Base-by-base conservation (phyloP, 768 basidiomycete species). In the Boletus reticuloceps region DNA sequence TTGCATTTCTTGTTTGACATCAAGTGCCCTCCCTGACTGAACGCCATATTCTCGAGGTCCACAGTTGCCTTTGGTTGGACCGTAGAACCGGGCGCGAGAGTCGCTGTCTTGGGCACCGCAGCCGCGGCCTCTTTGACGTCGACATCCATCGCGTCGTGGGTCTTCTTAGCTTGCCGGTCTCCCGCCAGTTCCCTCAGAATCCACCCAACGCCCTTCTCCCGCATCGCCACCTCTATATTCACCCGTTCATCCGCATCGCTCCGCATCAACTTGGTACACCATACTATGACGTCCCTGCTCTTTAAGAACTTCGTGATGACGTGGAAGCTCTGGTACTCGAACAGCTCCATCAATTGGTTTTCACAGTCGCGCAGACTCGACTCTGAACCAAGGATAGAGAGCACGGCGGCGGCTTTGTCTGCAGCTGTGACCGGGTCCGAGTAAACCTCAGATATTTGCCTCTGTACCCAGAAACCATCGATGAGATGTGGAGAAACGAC, bases 1-100 rank as follows among this genome's bases (percentile, higher is more conserved):
- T 95, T 97, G 75, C 89, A 91, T 75, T 98, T 98, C 74, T 98
- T 98, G 77, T 98, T 98, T 16, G 92, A 92, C 96, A 98, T 99
- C 57, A 98, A 75, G 57, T 98, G 95, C 0, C 92, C 94, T 22
- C 95, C 97, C 64, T 98, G 94, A 44, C 85, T 85, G 74, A 99
- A 99, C n/a, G 91, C 88, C 88, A 98, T 89, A 55, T 84, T 82
- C 64, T 97, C 94, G 50, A 99, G 78, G 69, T 98, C 97, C 36
- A 99, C 81, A 0, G 82, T 86, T 38, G 78, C 79, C 61, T 93
- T 91, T 5, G 94, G 95, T 61, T 93, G 90, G 3, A 94, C 82
- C 0, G 83, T 86, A 1, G 92, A 91, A 3, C 94, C 94, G 5
- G 95, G 91, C 0, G 87, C 86, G 29, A 96, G 81, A 1, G 91